Base-by-base conservation (phyloP, 371 early-diverging fungal species). In the Dichotomocladium elegans region DNA sequence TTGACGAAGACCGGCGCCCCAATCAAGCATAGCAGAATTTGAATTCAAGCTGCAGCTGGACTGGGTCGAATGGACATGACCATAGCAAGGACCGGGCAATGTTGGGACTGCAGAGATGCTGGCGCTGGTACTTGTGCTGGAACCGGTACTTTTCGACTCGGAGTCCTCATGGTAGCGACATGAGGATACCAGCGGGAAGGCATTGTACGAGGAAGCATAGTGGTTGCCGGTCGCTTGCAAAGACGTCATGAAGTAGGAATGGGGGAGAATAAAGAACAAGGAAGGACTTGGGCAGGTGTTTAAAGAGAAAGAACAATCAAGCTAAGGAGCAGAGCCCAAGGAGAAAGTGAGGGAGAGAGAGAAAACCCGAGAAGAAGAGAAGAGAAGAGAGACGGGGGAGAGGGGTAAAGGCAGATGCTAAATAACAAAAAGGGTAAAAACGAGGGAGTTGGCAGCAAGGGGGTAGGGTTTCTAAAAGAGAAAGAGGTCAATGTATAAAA, bases 161-260 rank as follows among this genome's bases (percentile, higher is more conserved):
- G n/a, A n/a, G 9, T 46, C 50, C 21, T 44, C 51, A 47, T 50
- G 45, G 41, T 31, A 45, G 11, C 51, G 47, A 56, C 37, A 48
- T 47, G 55, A 37, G 21, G 37, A 21, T 25, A 30, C 9, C 25
- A 53, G 12, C 37, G 51, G 43, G 26, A 43, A 28, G 35, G 56
- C 29, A 42, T 27, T 46, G 45, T 28, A 35, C 45, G 33, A 41
- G 46, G 29, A 14, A 44, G 35, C 28, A 31, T 48, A 47, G 29
- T 27, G 55, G 29, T 41, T 53, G 35, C 45, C 41, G 15, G 58
- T 28, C 54, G 51, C 15, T 33, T 53, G 65, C 34, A 59, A 53
- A 41, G 60, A 53, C 35, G 60, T 59, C 60, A 59, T 59, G 41
- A 49, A 53, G 49, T 41, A 25, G 47, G 14, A 28, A 29, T 31